Evolutionary conservation across 441 rosid genomes (phyloP), one percentile per base, ranked within the genome.

Genomic region (Erodium chrysanthum): DNA sequence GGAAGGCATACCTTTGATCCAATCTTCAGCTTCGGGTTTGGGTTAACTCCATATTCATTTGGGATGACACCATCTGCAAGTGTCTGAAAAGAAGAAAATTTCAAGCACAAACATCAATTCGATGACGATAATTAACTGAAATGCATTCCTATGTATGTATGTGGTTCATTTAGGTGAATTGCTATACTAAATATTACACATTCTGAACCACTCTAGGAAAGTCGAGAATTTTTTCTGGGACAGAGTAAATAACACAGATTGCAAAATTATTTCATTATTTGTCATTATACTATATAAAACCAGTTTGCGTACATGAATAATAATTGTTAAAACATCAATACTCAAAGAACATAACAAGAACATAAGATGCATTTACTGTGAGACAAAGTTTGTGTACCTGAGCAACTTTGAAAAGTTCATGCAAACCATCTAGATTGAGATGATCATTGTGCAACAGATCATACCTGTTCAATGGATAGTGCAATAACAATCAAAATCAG

Each of bases 41-140:
- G 97, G 84, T 96, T 92, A 73, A 96, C 88, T 64, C 99, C 99
- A 74, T 96, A 96, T 80, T 96, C 99, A 71, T 96, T 96, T 70
- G 99, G 99, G 73, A 96, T 96, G 70, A 96, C 98, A 75, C 99
- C 99, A 82, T 96, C 99, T 73, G 99, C 99, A 70, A 96, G 99
- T 63, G 84, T 74, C 99, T 96, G 86, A 77, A 78, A 75, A 29
- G 21, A 74, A 75, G 66, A 74, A 61, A 29, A 70, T 20, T 54
- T 21, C 14, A 68, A 63, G 56, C 67, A 58, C 27, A 9, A 9
- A 21, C 5, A 27, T 15, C 50, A 67, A 61, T 33, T 22, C 21
- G 42, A 66, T 33, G 72, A 67, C 65, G 48, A 77, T 23, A 58
- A 54, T 35, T 8, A 35, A 35, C 40, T 35, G 3, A 73, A 23